Evolutionary conservation across 83 land plant genomes (phyloP).

Genomic region (Larix sibirica): DNA sequence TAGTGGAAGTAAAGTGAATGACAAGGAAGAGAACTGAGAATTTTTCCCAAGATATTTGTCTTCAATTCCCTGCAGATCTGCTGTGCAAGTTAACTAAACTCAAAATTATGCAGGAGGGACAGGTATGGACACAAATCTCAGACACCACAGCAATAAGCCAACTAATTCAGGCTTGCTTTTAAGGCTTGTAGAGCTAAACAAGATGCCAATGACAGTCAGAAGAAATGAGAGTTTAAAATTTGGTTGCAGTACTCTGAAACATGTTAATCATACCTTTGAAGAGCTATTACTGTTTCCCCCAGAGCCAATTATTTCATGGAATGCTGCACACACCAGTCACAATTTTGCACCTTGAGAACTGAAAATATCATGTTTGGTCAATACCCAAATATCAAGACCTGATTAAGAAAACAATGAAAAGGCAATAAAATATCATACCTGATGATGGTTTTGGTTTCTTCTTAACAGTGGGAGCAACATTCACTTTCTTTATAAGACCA

Average conservation of each 20-base stretch:
- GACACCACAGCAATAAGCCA: background rate
- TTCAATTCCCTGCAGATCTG: background rate
- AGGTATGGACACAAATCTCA: background rate
- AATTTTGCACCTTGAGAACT: background rate
- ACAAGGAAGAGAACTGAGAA: background rate
- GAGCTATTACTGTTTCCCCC: conserved; percentile 31
- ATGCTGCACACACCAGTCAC: conserved; percentile 29
- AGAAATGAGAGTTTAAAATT: background rate
- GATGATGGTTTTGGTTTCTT: conserved; percentile 48
- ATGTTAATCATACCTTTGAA: conserved; percentile 40
- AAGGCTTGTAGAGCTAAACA: background rate
- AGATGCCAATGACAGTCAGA: background rate
- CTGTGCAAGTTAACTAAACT: background rate
- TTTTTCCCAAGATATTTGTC: background rate
- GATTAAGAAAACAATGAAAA: background rate
- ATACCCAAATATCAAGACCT: background rate
- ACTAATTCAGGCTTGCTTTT: background rate
- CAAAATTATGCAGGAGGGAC: background rate
- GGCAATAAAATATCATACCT: conserved; percentile 8
- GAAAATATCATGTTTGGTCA: background rate
- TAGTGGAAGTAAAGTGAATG: no score
- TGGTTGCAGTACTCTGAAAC: background rate
- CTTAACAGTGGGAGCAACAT: conserved; percentile 50
- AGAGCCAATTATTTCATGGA: conserved; percentile 21
- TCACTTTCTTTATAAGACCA: conserved; percentile 83